A percentile compares a stretch with the other conserved stretches of the same genome.
These are phyloP conservation scores for Pestalotiopsis sp. DNA, from an alignment of 2,329 filamentous ascomycete species.

Conservation along the genomic window DNA sequence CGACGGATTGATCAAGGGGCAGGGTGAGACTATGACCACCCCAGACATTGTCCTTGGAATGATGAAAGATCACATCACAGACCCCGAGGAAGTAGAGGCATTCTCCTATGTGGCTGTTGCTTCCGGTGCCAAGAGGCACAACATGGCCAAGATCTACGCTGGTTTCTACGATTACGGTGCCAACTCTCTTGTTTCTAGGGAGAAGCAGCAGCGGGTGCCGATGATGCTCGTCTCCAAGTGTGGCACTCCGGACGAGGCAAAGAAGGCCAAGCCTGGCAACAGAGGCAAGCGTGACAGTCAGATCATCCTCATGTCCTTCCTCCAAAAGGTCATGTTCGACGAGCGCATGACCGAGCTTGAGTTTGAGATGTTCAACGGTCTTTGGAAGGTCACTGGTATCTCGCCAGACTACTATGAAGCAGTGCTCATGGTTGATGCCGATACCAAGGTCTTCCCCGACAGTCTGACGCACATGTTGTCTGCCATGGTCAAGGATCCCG, in stretches of 20 bases:
- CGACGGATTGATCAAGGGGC: slow-evolving; percentile 95
- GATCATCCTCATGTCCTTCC: slow-evolving; percentile 98
- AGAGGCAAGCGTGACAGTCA: slow-evolving; percentile 98
- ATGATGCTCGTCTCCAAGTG: slow-evolving; percentile 98
- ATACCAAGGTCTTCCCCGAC: slow-evolving; percentile 99
- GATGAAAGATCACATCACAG: slow-evolving; percentile 88
- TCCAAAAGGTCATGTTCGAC: slow-evolving; percentile 99
- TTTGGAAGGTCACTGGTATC: slow-evolving; percentile 98
- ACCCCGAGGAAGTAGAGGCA: slow-evolving; percentile 79
- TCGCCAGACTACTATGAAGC: slow-evolving; percentile 98
- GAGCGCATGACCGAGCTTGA: slow-evolving; percentile 99
- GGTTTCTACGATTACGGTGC: slow-evolving; percentile 97
- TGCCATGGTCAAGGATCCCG: slow-evolving; percentile 98
- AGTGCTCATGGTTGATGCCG: slow-evolving; percentile 98
- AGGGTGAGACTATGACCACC: slow-evolving; percentile 84
- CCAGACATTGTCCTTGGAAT: slow-evolving; percentile 89
- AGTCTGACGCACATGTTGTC: slow-evolving; percentile 98
- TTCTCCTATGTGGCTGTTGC: slow-evolving; percentile 98
- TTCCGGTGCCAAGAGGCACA: slow-evolving; percentile 95
- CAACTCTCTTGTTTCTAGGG: slow-evolving; percentile 74
- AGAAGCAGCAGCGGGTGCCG: slow-evolving; percentile 94
- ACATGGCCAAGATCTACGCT: slow-evolving; percentile 98
- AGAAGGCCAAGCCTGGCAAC: slow-evolving; percentile 88
- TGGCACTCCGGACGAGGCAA: slow-evolving; percentile 85
- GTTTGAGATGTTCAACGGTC: slow-evolving; percentile 98